These are phyloP conservation scores for Cyberlindnera petersonii DNA, from an alignment of 805 yeast species.

Conservation along the genomic window DNA sequence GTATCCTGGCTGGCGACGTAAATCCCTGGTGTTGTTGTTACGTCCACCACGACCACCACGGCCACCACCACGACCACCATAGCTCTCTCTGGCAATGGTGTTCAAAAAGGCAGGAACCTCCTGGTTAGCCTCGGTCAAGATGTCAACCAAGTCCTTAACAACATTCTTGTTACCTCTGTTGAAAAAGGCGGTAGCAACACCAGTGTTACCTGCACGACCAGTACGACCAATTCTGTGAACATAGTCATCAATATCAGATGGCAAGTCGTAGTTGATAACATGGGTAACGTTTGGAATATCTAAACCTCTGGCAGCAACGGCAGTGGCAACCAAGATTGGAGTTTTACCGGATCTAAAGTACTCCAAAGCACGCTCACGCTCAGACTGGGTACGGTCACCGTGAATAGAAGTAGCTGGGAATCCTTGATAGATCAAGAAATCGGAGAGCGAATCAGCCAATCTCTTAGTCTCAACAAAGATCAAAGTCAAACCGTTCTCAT, in stretches of 20 bases:
- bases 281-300: conserved; percentile 99
- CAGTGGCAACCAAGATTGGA: conserved; percentile 96
- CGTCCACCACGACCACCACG: conserved; percentile 46
- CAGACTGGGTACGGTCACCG: conserved; percentile 97
- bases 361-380: conserved; percentile 96
- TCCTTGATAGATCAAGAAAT: conserved; percentile 80
- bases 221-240: conserved; percentile 99
- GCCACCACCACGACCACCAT: conserved; percentile 55
- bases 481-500: conserved; percentile 81
- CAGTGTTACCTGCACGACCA: conserved; percentile 99
- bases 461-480: conserved; percentile 98
- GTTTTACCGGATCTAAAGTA: conserved; percentile 90
- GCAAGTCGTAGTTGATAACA: conserved; percentile 95
- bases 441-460: conserved; percentile 95
- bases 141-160: conserved; percentile 80
- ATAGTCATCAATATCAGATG: conserved; percentile 95
- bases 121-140: conserved; percentile 94
- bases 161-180: conserved; percentile 92
- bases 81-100: conserved; percentile 72
- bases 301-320: conserved; percentile 99
- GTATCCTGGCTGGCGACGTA: conserved; percentile 38
- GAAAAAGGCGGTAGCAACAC: conserved; percentile 97
- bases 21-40: conserved; percentile 42
- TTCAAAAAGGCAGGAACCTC: conserved; percentile 90
- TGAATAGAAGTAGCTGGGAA: conserved; percentile 98